Percentiles rank a stretch among this genome's conserved stretches.
Conservation (phyloP, 1,284 basidiomycete species). For the Malassezia equina region DNA sequence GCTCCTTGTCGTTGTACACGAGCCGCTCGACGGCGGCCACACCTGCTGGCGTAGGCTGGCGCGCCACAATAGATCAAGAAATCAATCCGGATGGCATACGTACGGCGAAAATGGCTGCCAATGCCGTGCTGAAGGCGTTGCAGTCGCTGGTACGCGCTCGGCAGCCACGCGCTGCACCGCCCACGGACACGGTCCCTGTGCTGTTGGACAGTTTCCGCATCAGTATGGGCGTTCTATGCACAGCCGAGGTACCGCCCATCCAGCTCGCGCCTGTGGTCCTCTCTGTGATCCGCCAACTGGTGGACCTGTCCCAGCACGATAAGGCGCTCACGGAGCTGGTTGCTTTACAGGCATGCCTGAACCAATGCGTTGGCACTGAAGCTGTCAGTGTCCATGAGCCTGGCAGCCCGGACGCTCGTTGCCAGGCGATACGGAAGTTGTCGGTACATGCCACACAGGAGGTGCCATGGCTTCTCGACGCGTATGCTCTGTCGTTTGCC, state of each 20-base stretch:
- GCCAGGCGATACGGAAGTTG: background rate
- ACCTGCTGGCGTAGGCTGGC: conserved; percentile 7
- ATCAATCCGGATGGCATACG: conserved; percentile 2
- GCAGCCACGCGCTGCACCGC: background rate
- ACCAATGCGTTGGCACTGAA: background rate
- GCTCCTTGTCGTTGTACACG: conserved; percentile 12
- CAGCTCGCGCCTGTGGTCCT: conserved; percentile 5
- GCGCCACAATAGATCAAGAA: too few species aligned
- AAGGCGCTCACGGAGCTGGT: conserved; percentile 13
- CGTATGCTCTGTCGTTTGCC: conserved; percentile 5
- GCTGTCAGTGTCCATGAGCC: conserved; percentile 5
- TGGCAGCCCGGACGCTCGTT: background rate
- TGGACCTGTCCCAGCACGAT: background rate
- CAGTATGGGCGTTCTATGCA: conserved; percentile 3
- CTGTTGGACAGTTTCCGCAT: conserved; percentile 11
- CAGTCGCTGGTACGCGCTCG: background rate
- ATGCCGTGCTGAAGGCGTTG: conserved; percentile 14
- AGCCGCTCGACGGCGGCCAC: background rate
- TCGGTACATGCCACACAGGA: background rate
- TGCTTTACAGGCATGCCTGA: background rate
- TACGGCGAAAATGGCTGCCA: conserved; percentile 30
- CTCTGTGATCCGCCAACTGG: conserved; percentile 5
- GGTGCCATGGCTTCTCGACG: background rate
- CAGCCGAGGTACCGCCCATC: background rate
- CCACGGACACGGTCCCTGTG: background rate